A percentile compares a stretch with the other conserved stretches of the same genome.
Conservation (phyloP, 2,329 filamentous ascomycete genomes). For the Dactylella cylindrospora region DNA sequence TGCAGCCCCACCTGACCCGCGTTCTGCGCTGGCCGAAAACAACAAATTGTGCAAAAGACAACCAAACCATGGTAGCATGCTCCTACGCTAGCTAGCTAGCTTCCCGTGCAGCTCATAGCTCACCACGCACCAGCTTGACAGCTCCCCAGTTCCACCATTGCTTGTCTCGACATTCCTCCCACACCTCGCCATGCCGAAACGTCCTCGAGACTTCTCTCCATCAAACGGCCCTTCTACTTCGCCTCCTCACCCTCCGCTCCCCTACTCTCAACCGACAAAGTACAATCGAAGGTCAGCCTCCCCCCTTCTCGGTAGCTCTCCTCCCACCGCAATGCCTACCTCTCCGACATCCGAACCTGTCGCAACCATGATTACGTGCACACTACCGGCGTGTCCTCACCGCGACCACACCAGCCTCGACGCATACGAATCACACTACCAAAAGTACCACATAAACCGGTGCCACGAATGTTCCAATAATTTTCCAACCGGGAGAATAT, state of each 20-base stretch:
- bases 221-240: too few relatives aligned
- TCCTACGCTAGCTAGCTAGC: too few relatives aligned
- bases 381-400: constrained; percentile 28
- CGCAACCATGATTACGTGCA: constrained; percentile 42
- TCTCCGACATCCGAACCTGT: too few relatives aligned
- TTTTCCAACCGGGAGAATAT: constrained; percentile 32
- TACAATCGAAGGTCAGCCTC: constrained; percentile 30
- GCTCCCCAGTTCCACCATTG: neutral
- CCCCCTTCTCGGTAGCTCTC: neutral
- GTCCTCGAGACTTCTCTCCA: constrained; percentile 1
- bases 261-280: constrained; percentile 16
- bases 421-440: constrained; percentile 28
- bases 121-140: too few relatives aligned
- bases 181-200: constrained; percentile 1
- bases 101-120: too few relatives aligned
- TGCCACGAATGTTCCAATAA: constrained; percentile 40
- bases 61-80: too few relatives aligned
- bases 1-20: too few relatives aligned
- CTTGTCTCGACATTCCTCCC: constrained; percentile 2
- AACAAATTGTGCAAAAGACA: too few relatives aligned
- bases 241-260: constrained; percentile 16
- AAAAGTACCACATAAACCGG: constrained; percentile 35
- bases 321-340: neutral
- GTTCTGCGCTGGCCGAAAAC: too few relatives aligned
- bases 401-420: constrained; percentile 23